Evolutionary conservation across 1,284 basidiomycete genomes (phyloP), one percentile per base, ranked within the genome.

Genomic region (Tilletiopsis washingtonensis): DNA sequence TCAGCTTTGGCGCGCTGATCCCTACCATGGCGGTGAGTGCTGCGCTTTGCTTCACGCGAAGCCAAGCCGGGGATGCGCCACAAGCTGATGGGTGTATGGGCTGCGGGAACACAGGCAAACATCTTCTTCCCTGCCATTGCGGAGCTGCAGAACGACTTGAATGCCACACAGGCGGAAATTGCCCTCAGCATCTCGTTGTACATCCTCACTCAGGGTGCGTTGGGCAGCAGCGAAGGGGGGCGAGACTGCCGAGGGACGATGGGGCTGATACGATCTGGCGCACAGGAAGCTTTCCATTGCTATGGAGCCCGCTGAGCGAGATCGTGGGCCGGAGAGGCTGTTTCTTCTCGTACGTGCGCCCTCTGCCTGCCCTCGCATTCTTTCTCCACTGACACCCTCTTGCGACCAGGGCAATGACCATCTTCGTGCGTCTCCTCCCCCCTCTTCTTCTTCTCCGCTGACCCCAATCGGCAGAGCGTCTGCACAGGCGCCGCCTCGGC

Each of bases 101-200:
- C n/a, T n/a, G n/a, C n/a, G n/a, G n/a, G n/a, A n/a, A n/a, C n/a
- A n/a, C n/a, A n/a, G n/a, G 32, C 32, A 11, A 23, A 47, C 25
- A 20, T 15, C 15, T 20, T n/a, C 50, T 40, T 58, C 81, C 84
- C 84, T 43, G 80, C 81, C 2, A 83, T 88, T 46, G 76, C 81
- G 40, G 76, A 84, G 50, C 82, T 91, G 65, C 77, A 84, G 58
- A 61, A 61, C 1, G 78, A 85, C 34, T 76, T 90, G 20, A 77
- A 81, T 51, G 84, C 86, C 0, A 82, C 80, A 0, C 78, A 80
- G 42, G 75, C 79, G 2, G 78, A 87, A 57, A 83, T 91, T 49
- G 84, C 85, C 47, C 77, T 85, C 64, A 82, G 81, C 59, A 72
- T 91, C 7, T 83, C 84, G 1, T 62, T 86, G 12, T 91, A 87